A percentile compares a stretch with the other conserved stretches of the same genome.
These are phyloP conservation scores for Coniella lustricola DNA, from an alignment of 2,329 filamentous ascomycete genomes.

Conservation along the genomic window DNA sequence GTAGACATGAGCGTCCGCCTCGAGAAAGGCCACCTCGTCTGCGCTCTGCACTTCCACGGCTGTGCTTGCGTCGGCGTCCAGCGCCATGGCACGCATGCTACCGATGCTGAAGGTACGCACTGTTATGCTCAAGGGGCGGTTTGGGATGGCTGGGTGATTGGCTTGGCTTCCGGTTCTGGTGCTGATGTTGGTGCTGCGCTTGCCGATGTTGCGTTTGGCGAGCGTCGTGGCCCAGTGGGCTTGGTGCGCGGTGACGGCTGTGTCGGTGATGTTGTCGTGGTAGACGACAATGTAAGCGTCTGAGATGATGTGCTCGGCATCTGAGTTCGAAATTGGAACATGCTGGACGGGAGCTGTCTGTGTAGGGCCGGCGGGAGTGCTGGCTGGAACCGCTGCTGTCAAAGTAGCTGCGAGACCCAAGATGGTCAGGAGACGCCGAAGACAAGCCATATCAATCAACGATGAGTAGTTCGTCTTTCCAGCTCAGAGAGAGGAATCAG, in stretches of 20 bases:
- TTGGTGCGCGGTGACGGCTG: conserved; percentile 43
- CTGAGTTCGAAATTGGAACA: conserved; percentile 43
- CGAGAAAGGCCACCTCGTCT: conserved; percentile 35
- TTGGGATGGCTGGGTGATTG: conserved; percentile 31
- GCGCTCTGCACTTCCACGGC: conserved; percentile 39
- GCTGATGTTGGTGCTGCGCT: conserved; percentile 30
- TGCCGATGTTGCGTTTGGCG: conserved; percentile 50
- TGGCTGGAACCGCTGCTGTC: conserved; percentile 5
- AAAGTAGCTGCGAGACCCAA: conserved; percentile 7
- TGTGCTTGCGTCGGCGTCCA: conserved; percentile 26
- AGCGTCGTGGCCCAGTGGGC: conserved; percentile 40
- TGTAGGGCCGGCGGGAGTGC: background rate
- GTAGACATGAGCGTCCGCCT: conserved; percentile 41
- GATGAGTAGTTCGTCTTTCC: no score
- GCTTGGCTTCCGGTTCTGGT: no score
- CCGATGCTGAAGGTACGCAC: conserved; percentile 41
- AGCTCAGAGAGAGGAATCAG: no score
- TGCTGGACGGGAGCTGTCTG: conserved; percentile 22
- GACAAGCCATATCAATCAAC: no score
- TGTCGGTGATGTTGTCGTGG: conserved; percentile 44
- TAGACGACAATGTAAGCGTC: conserved; percentile 61
- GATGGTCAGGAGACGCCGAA: no score
- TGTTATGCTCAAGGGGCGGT: conserved; percentile 39
- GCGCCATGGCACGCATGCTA: conserved; percentile 45
- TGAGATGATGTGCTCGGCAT: conserved; percentile 41